Conservation (phyloP, 2,329 filamentous ascomycete species). For the Neobulgaria alba region DNA sequence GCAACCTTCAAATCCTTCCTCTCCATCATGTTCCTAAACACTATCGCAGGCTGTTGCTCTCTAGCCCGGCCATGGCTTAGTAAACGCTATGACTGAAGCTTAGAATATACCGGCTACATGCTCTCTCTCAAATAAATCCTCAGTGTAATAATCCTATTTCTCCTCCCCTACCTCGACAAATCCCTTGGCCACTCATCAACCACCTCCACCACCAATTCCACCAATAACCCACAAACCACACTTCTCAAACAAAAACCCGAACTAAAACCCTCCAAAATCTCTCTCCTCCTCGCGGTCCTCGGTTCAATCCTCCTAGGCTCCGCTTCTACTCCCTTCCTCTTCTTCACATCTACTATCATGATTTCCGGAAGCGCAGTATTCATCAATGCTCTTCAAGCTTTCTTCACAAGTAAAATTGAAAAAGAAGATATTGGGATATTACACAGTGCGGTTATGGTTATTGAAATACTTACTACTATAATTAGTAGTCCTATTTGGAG, state of each 20-base stretch:
- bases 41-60: neutral
- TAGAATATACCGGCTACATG: conserved; percentile 1
- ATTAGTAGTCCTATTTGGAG: neutral
- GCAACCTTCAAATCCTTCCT: neutral
- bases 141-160: neutral
- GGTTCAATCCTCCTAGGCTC: neutral
- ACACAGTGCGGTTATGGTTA: neutral
- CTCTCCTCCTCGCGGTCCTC: neutral
- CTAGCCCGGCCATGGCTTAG: conserved; percentile 1
- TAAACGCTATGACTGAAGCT: conserved; percentile 2
- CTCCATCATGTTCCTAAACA: conserved; percentile 2
- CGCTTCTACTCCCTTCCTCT: neutral
- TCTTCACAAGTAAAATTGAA: neutral
- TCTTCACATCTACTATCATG: neutral
- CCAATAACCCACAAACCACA: neutral
- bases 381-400: conserved; percentile 1
- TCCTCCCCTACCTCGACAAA: conserved; percentile 2
- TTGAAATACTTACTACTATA: neutral
- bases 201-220: neutral
- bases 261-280: neutral
- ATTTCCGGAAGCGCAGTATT: conserved; percentile 1
- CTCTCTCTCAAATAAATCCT: neutral
- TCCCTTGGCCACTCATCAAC: too few species aligned
- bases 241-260: conserved; percentile 1
- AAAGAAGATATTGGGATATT: conserved; percentile 2